These are phyloP conservation scores for Anthostomella pinea DNA, from an alignment of 2,329 filamentous ascomycete genomes.

Conservation along the genomic window DNA sequence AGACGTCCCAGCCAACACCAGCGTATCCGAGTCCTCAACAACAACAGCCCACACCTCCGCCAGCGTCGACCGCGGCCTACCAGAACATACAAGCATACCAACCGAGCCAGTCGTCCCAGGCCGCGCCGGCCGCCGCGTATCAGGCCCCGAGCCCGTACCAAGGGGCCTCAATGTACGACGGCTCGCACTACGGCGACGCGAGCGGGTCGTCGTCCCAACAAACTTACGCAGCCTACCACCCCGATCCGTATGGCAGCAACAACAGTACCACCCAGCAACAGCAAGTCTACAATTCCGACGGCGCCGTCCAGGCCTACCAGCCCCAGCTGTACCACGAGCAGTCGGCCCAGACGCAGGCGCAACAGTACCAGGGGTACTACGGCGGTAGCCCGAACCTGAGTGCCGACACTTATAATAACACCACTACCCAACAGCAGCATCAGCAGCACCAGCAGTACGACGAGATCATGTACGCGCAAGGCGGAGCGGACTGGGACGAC, in stretches of 20 bases:
- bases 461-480: conserved; percentile 9
- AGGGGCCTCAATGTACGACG: conserved; percentile 6
- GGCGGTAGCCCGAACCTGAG: conserved; percentile 4
- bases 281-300: conserved; percentile 15
- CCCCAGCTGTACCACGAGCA: conserved; percentile 13
- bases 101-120: conserved; percentile 17
- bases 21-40: conserved; percentile 10
- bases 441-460: conserved; percentile 11
- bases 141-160: conserved; percentile 9
- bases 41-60: conserved; percentile 9
- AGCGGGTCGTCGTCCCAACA: conserved; percentile 9
- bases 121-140: conserved; percentile 2
- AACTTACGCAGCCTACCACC: conserved; percentile 21
- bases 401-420: too few relatives aligned
- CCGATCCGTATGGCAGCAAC: conserved; percentile 16
- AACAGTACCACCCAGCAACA: conserved; percentile 15
- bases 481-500: conserved; percentile 18
- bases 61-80: conserved; percentile 13
- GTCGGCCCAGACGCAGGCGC: too few relatives aligned
- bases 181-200: conserved; percentile 14
- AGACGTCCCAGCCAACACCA: conserved; percentile 6
- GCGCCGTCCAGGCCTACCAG: conserved; percentile 9
- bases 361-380: conserved; percentile 23
- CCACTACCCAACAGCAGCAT: conserved; percentile 10
- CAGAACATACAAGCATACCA: conserved; percentile 19